Evolutionary conservation across 805 yeast species (phyloP), one percentile per base, ranked within the genome.

Genomic region (Kazachstania kunashirensis): DNA sequence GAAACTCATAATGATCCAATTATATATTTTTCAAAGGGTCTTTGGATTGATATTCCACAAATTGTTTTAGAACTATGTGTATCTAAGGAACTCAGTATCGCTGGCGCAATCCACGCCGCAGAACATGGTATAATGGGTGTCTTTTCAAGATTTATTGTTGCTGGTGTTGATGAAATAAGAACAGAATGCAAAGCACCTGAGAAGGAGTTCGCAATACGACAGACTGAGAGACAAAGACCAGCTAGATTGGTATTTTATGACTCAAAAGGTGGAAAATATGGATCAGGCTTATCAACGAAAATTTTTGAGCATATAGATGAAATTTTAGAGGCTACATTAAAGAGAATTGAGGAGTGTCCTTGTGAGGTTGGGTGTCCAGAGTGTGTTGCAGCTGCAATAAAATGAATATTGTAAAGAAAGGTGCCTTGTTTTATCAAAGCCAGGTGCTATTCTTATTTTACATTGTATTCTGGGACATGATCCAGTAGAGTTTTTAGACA

Each of bases 171-270:
- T 45, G 98, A 92, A 48, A 69, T 92, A 11, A 73, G 73, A 31
- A 84, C 97, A 0, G 99, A 92, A 57, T 92, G 99, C 59, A 92
- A 92, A 51, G 96, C 97, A 0, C 96, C 98, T 0, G 95, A 86
- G 46, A 92, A 92, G 50, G 99, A 92, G 53, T 84, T 89, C 66
- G 84, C 95, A 1, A 69, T 70, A 33, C 61, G 85, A 20, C 82
- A 82, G 50, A 71, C 89, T 0, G 58, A 60, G 13, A 63, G 98
- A 28, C 73, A 71, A 39, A 63, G 99, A 29, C 97, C 97, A 0
- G 95, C 94, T 0, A 65, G 98, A 37, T 62, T 92, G 34, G 75
- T 88, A 1, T 82, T 92, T 47, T 77, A 77, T 52, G 97, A 92
- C 55, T 70, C 84, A 1, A 76, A 78, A 49, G 95, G 94, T 9